These are phyloP conservation scores for Emmonsia crescens DNA, from an alignment of 2,329 filamentous ascomycete genomes.

Conservation along the genomic window DNA sequence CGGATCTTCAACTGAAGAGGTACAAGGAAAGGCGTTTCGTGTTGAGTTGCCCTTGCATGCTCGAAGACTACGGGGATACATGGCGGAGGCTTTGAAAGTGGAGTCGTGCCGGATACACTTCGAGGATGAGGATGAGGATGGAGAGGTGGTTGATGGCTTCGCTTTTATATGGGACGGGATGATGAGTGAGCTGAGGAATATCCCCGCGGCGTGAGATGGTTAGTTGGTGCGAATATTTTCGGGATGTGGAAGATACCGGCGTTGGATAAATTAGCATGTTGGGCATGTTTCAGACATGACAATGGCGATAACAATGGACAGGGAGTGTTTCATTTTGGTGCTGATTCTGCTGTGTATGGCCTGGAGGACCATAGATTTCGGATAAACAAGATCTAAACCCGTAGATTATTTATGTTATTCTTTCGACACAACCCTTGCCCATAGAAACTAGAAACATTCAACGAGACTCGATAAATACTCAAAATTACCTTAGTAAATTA, in stretches of 20 bases:
- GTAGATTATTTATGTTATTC: not conserved
- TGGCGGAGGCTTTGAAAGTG: not conserved
- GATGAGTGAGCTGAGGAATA: not conserved
- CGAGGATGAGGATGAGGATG: not conserved
- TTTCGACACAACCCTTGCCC: no score
- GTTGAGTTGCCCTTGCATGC: conserved; percentile 5
- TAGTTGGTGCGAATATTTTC: not conserved
- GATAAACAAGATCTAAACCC: not conserved
- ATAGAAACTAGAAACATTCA: no score
- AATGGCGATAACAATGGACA: not conserved
- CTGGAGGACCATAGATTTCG: not conserved
- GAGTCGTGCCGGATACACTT: conserved; percentile 2
- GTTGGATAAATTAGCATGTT: not conserved
- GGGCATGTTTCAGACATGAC: not conserved
- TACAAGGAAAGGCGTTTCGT: conserved; percentile 3
- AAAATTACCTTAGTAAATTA: not conserved
- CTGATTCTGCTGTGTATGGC: not conserved
- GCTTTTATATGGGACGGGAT: conserved; percentile 5
- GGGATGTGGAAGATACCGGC: not conserved
- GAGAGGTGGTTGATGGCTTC: conserved; percentile 1
- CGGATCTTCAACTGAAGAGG: not conserved
- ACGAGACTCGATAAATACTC: not conserved
- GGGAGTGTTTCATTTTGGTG: not conserved
- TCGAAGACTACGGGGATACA: conserved; percentile 2
- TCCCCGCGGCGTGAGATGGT: not conserved